These are phyloP conservation scores for Saccharomycopsis malanga DNA, from an alignment of 805 yeast genomes.

Conservation along the genomic window DNA sequence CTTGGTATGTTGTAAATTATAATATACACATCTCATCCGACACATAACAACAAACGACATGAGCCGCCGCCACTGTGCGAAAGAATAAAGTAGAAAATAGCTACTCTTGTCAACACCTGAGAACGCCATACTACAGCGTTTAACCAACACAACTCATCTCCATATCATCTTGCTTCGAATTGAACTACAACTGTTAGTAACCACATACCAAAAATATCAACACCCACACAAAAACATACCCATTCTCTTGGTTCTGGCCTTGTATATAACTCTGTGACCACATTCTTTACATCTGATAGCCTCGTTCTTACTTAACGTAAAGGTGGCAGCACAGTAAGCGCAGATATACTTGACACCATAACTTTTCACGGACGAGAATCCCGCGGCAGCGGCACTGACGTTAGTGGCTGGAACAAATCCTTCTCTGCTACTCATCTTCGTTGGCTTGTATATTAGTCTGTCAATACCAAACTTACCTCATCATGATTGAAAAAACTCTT, in stretches of 20 bases:
- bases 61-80: no score
- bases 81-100: no score
- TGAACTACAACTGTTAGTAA: neutral
- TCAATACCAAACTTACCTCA: no score
- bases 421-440: conserved; percentile 47
- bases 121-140: no score
- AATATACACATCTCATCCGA: no score
- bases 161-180: neutral
- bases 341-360: conserved; percentile 91
- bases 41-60: no score
- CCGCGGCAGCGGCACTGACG: conserved; percentile 70
- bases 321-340: conserved; percentile 90
- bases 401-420: conserved; percentile 79
- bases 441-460: no score
- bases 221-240: conserved; percentile 18
- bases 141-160: no score
- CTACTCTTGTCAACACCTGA: no score
- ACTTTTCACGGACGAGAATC: conserved; percentile 58
- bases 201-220: neutral
- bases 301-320: conserved; percentile 84
- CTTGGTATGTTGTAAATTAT: no score
- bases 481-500: no score
- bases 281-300: conserved; percentile 98
- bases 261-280: conserved; percentile 95
- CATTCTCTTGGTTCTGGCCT: conserved; percentile 97